A percentile compares a stretch with the other conserved stretches of the same genome.
Evolutionary conservation across 2,329 filamentous ascomycete genomes (phyloP).

Genomic region (Colletotrichum sansevieriae): DNA sequence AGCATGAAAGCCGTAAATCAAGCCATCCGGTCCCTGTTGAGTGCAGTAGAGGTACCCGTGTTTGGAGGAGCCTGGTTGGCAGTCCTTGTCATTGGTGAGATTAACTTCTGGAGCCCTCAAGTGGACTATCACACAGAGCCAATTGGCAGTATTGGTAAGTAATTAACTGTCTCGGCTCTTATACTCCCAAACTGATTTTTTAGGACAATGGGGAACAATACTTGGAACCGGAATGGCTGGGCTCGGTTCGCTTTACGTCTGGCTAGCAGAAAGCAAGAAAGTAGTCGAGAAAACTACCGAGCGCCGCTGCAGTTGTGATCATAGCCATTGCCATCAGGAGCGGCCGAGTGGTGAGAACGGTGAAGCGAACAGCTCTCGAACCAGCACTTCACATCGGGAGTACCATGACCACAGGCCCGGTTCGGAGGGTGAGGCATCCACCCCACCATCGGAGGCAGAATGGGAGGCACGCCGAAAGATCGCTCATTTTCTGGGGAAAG

Average conservation of each 20-base stretch:
- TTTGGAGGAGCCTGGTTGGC: slow-evolving; percentile 70
- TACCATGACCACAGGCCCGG: not conserved
- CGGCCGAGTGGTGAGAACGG: not conserved
- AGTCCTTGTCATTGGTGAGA: slow-evolving; percentile 72
- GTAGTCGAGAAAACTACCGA: slow-evolving; percentile 39
- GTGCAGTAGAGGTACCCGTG: slow-evolving; percentile 68
- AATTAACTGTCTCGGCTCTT: not conserved
- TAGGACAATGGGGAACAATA: slow-evolving; percentile 72
- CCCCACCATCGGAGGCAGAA: slow-evolving; percentile 38
- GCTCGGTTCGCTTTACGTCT: slow-evolving; percentile 69
- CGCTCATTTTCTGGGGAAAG: slow-evolving; percentile 56
- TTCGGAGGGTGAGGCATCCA: not conserved
- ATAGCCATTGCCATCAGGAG: not conserved
- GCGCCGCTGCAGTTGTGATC: slow-evolving; percentile 20
- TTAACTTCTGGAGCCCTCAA: slow-evolving; percentile 71
- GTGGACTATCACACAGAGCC: slow-evolving; percentile 72
- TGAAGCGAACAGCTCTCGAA: not conserved
- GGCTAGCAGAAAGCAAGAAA: slow-evolving; percentile 55
- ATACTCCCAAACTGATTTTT: not conserved
- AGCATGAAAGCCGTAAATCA: slow-evolving; percentile 68
- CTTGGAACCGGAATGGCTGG: slow-evolving; percentile 70
- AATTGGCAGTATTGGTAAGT: slow-evolving; percentile 69
- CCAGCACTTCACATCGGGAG: slow-evolving; percentile 15
- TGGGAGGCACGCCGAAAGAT: slow-evolving; percentile 47
- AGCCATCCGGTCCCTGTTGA: slow-evolving; percentile 65